Evolutionary conservation across 345 rosid genomes (phyloP), one percentile per base, ranked within the genome.

Genomic region (Brassica nigra): DNA sequence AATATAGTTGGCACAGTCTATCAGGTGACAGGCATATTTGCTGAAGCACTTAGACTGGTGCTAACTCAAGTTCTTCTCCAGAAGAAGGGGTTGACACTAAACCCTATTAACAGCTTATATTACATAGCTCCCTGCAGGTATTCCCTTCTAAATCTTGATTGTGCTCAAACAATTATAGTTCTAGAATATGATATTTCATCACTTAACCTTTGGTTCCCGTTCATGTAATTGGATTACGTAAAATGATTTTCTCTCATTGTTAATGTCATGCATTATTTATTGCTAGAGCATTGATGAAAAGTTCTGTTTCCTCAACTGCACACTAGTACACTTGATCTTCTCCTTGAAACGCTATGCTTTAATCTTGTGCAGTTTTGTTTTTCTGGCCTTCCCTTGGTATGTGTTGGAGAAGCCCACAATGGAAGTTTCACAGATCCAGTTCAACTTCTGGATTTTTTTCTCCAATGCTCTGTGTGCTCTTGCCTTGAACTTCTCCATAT

Each of bases 111-210:
- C 86, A 91, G 99, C 89, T 87, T 95, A 80, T 92, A 93, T 83
- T 91, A 92, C 87, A 93, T 93, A 28, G 98, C 99, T 79, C 98
- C 98, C 2, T 95, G 97, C 98, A 95, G 99, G 99, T 95, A 90
- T 27, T 15, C 6, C 66, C 72, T 57, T 29, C 34, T 73, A 18
- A 30, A 20, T 57, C 62, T 3, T 9, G 36, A 62, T 74, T 10
- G 29, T 36, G 47, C 37, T 80, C 28, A 68, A 12, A 33, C 12
- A 31, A 3, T 49, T 18, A 67, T 49, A 28, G 23, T 31, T 44
- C 23, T 5, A 29, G 20, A 57, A 29, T 66, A 14, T 8, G 49
- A 61, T 9, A 23, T 6, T 39, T 31, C 33, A 23, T 44, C 57
- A 57, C 37, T 29, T 57, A 34, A 39, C 1, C 23, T 44, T 52